These are phyloP conservation scores for Vigna radiata DNA, from an alignment of 306 rosid species.

Conservation along the genomic window DNA sequence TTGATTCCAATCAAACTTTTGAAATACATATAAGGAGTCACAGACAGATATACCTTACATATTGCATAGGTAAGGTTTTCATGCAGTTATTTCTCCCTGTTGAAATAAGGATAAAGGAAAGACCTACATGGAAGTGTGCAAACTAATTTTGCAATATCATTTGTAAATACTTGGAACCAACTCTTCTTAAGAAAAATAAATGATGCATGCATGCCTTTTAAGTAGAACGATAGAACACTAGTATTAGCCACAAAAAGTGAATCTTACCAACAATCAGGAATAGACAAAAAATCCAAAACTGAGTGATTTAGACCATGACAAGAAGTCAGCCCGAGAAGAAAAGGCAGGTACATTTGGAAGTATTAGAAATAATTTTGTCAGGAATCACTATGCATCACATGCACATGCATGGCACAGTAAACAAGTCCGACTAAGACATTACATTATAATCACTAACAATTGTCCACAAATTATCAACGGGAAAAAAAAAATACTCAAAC, in stretches of 20 bases:
- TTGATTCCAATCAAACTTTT: background rate
- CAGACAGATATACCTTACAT: too few relatives aligned
- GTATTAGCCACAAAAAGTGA: slow-evolving; percentile 41
- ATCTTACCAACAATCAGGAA: slow-evolving; percentile 31
- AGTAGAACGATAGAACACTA: slow-evolving; percentile 30
- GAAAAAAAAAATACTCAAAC: slow-evolving; percentile 20
- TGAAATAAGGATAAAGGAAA: background rate
- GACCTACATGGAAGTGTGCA: too few relatives aligned
- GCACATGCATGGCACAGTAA: slow-evolving; percentile 36
- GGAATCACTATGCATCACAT: slow-evolving; percentile 38
- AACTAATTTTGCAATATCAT: background rate
- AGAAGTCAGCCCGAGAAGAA: slow-evolving; percentile 25
- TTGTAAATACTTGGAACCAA: background rate
- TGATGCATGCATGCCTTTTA: slow-evolving; percentile 24
- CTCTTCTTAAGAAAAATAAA: slow-evolving; percentile 3
- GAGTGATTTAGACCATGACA: slow-evolving; percentile 31
- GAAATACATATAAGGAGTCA: too few relatives aligned
- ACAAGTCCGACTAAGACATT: slow-evolving; percentile 3
- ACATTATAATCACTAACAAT: slow-evolving; percentile 21
- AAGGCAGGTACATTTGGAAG: slow-evolving; percentile 42
- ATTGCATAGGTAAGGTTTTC: background rate
- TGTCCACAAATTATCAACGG: background rate
- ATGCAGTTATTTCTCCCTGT: background rate
- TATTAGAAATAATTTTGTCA: slow-evolving; percentile 30
- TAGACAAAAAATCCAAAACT: slow-evolving; percentile 18